These are phyloP conservation scores for Murraya paniculata DNA, from an alignment of 345 rosid genomes.

Conservation along the genomic window DNA sequence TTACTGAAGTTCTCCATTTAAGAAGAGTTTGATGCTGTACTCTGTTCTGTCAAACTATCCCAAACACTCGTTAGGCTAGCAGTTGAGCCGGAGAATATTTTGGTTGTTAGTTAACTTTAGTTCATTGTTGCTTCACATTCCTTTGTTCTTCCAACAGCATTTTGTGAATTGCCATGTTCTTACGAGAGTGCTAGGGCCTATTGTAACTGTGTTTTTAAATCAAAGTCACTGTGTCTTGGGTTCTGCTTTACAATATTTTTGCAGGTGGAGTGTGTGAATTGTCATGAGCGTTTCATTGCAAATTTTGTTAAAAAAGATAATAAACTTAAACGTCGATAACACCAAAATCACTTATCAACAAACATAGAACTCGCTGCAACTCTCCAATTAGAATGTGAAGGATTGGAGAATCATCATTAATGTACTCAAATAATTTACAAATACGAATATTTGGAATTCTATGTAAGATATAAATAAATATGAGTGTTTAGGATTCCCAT, in stretches of 20 bases:
- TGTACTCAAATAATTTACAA: no score
- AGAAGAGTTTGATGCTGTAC: constrained; percentile 15
- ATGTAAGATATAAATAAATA: background rate
- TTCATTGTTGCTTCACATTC: background rate
- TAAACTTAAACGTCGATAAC: no score
- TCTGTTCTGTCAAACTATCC: background rate
- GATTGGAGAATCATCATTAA: no score
- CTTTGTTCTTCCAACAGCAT: background rate
- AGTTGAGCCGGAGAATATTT: background rate
- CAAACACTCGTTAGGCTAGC: constrained; percentile 12
- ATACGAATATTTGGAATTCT: no score
- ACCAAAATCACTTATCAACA: no score
- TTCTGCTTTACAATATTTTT: background rate
- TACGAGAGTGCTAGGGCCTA: background rate
- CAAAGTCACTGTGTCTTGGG: no score
- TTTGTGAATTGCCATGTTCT: background rate
- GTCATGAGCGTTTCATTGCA: background rate
- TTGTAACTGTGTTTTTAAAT: background rate
- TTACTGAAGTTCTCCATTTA: background rate
- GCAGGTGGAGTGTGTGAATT: background rate
- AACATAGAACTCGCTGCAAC: background rate
- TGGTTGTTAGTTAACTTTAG: background rate
- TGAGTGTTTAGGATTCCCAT: background rate
- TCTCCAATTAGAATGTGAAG: background rate
- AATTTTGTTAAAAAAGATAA: no score